These are phyloP conservation scores for Chlamydomonas sphaeroides DNA, from an alignment of 139 green algal species.

Conservation along the genomic window DNA sequence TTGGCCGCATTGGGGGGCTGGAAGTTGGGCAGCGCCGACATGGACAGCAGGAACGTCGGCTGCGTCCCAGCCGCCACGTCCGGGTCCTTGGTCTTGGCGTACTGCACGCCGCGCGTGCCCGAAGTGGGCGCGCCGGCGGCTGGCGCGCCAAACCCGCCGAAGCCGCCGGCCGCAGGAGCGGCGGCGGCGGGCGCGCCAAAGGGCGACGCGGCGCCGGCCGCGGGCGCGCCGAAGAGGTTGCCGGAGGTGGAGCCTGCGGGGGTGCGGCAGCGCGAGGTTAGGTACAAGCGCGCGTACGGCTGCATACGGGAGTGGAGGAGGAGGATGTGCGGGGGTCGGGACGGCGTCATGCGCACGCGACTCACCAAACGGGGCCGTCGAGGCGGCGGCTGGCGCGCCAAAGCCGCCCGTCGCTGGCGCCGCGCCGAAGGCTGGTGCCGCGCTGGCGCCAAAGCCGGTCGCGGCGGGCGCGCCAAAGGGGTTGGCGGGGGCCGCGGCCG, in stretches of 20 bases:
- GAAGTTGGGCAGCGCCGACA: conserved; percentile 76
- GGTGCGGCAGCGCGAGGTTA: no score
- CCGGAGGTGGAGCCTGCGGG: background rate
- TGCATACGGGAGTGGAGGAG: no score
- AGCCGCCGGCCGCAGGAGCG: background rate
- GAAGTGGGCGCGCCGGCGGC: conserved; percentile 16
- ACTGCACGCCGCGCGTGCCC: conserved; percentile 66
- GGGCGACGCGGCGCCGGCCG: conserved; percentile 22
- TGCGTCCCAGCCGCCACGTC: conserved; percentile 53
- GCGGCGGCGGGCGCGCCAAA: conserved; percentile 38
- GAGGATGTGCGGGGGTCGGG: no score
- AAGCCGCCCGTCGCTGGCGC: conserved; percentile 42
- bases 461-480: conserved; percentile 43
- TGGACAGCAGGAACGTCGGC: conserved; percentile 63
- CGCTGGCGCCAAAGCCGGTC: conserved; percentile 49
- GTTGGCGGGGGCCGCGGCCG: conserved; percentile 19
- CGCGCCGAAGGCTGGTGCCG: conserved; percentile 43
- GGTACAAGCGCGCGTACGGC: no score
- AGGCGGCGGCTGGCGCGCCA: conserved; percentile 8
- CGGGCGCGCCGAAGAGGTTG: conserved; percentile 20
- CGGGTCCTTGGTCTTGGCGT: conserved; percentile 72
- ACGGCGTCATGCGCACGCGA: background rate
- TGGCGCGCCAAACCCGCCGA: conserved; percentile 39
- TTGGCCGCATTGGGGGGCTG: conserved; percentile 78
- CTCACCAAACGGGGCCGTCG: conserved; percentile 24